Conservation (phyloP, 2,329 filamentous ascomycete species). For the Fusarium fujikuroi region DNA sequence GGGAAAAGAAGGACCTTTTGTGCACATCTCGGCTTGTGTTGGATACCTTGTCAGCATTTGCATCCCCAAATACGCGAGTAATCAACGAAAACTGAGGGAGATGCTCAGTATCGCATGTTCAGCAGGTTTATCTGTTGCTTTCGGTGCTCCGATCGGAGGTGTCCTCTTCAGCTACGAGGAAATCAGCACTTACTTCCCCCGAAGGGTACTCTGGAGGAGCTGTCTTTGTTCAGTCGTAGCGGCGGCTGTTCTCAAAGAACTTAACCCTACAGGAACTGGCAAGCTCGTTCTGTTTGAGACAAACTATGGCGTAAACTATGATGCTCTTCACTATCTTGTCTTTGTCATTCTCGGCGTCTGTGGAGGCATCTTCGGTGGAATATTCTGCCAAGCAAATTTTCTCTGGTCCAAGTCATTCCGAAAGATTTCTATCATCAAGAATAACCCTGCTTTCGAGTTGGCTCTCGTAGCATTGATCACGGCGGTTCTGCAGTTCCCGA, state of each 20-base stretch:
- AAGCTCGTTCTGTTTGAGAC: constrained; percentile 33
- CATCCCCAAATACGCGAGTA: constrained; percentile 21
- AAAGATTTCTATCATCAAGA: constrained; percentile 9
- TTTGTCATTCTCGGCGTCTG: constrained; percentile 25
- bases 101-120: constrained; percentile 32
- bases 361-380: constrained; percentile 13
- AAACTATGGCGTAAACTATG: constrained; percentile 30
- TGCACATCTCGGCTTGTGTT: constrained; percentile 30
- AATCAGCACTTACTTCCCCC: constrained; percentile 34
- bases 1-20: constrained; percentile 30
- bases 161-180: constrained; percentile 35
- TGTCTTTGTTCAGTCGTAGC: constrained; percentile 28
- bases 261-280: constrained; percentile 23
- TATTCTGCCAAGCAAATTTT: constrained; percentile 26
- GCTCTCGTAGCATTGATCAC: constrained; percentile 9
- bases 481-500: constrained; percentile 13
- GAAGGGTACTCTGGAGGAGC: constrained; percentile 18
- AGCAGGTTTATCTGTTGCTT: constrained; percentile 21
- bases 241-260: constrained; percentile 21
- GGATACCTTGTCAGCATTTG: constrained; percentile 17
- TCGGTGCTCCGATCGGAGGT: constrained; percentile 25
- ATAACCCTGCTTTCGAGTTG: constrained; percentile 20
- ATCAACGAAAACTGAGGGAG: constrained; percentile 18
- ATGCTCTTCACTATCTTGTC: constrained; percentile 15
- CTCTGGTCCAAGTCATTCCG: constrained; percentile 27